Percentiles rank a stretch among this genome's conserved stretches.
Conservation (phyloP, 768 basidiomycete species). For the Dentipellis fragilis region DNA sequence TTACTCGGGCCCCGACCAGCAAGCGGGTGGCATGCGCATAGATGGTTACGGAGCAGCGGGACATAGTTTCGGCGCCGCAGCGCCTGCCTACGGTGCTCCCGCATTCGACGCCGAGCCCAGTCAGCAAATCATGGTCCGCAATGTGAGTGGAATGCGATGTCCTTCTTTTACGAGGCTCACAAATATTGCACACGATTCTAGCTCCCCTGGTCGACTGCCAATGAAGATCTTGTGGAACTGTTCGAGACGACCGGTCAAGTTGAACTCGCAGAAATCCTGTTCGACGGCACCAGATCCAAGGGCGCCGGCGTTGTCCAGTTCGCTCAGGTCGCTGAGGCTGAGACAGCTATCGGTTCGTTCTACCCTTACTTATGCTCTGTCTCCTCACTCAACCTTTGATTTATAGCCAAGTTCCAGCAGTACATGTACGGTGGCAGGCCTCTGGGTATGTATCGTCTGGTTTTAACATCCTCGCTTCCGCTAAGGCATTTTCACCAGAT, state of each 20-base stretch:
- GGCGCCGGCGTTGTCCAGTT: slow-evolving; percentile 97
- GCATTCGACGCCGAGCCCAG: slow-evolving; percentile 67
- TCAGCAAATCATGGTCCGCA: slow-evolving; percentile 97
- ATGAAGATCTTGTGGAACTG: slow-evolving; percentile 94
- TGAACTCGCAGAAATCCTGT: slow-evolving; percentile 88
- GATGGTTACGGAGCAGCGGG: slow-evolving; percentile 26
- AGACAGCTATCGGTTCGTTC: slow-evolving; percentile 78
- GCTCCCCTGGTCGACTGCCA: slow-evolving; percentile 98
- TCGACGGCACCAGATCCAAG: slow-evolving; percentile 86
- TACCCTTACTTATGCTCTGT: background rate
- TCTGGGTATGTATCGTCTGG: slow-evolving; percentile 40
- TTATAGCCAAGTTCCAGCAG: slow-evolving; percentile 80
- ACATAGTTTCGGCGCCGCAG: slow-evolving; percentile 13
- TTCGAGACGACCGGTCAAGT: slow-evolving; percentile 98
- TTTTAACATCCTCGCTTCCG: background rate
- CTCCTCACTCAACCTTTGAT: background rate
- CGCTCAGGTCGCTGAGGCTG: slow-evolving; percentile 75
- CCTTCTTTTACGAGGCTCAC: background rate
- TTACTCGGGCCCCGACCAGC: slow-evolving; percentile 81
- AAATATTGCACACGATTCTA: slow-evolving; percentile 21
- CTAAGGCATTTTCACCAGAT: slow-evolving; percentile 33
- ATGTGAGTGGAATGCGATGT: slow-evolving; percentile 48
- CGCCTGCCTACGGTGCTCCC: slow-evolving; percentile 22
- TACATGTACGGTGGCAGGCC: slow-evolving; percentile 94
- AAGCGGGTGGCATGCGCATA: slow-evolving; percentile 28